These are phyloP conservation scores for Oryza meridionalis DNA, from an alignment of 176 grass and related monocot species.

Conservation along the genomic window DNA sequence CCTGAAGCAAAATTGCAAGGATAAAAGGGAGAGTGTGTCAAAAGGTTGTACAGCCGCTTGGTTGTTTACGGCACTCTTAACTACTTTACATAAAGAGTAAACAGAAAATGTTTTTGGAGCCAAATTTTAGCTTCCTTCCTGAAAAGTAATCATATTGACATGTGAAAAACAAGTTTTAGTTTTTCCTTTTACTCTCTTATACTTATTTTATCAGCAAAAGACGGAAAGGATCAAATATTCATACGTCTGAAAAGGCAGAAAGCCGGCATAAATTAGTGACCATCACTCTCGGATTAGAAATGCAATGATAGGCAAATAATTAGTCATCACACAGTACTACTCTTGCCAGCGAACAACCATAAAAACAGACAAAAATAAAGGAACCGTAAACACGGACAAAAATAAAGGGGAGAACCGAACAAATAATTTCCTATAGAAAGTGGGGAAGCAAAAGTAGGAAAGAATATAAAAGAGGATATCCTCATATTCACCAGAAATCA, in stretches of 20 bases:
- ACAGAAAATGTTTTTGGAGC: not conserved
- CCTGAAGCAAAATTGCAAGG: slow-evolving; percentile 18
- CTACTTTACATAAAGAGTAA: not conserved
- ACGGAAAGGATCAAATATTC: not conserved
- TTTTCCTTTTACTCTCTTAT: not conserved
- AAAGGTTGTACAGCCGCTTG: not conserved
- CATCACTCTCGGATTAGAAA: not conserved
- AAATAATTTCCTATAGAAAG: not conserved
- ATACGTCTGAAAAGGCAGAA: not conserved
- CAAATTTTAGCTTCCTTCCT: not conserved
- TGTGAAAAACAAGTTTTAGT: not conserved
- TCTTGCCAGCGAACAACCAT: not conserved
- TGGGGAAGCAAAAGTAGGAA: not conserved
- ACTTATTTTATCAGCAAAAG: not conserved
- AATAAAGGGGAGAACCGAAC: not conserved
- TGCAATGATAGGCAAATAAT: not conserved
- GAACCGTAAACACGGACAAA: not conserved
- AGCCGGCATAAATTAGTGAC: not conserved
- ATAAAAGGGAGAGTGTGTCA: not conserved
- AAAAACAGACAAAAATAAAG: not conserved
- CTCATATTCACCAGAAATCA: slow-evolving; percentile 4
- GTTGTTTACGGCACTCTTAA: not conserved
- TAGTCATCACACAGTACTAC: slow-evolving; percentile 6
- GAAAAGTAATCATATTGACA: not conserved
- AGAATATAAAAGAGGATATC: slow-evolving; percentile 9